A percentile compares a stretch with the other conserved stretches of the same genome.
These are phyloP conservation scores for Dictyostelium intermedium DNA, from an alignment of 78 protist species.

Conservation along the genomic window DNA sequence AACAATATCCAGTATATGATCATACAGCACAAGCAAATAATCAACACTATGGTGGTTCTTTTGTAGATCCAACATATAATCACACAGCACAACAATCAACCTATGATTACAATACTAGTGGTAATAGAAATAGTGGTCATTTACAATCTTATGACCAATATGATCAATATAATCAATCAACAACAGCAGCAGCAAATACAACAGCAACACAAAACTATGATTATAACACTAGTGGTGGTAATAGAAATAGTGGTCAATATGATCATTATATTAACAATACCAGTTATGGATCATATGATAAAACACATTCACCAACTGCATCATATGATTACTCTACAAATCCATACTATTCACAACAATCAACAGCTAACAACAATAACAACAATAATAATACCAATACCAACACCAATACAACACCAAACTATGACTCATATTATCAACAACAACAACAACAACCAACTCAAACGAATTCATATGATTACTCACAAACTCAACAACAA, in stretches of 20 bases:
- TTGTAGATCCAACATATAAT: conserved; percentile 5
- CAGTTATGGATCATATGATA: neutral
- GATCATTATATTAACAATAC: neutral
- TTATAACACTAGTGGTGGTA: neutral
- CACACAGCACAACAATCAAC: neutral
- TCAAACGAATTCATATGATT: neutral
- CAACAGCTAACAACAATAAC: neutral
- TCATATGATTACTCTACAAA: neutral
- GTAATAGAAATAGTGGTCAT: neutral
- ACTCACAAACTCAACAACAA: neutral
- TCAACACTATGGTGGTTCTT: conserved; percentile 21
- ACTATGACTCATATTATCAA: conserved; percentile 4
- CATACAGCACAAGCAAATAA: neutral
- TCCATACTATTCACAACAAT: neutral
- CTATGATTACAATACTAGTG: neutral
- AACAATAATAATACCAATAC: neutral
- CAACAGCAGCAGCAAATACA: neutral
- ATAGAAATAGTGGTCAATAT: neutral
- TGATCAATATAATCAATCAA: neutral
- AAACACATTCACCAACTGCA: neutral
- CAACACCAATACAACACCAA: neutral
- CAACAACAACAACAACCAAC: conserved; percentile 18
- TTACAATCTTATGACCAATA: neutral
- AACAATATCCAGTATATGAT: neutral
- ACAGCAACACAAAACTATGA: neutral